Evolutionary conservation across 2,329 filamentous ascomycete species (phyloP), one percentile per base, ranked within the genome.

Genomic region (Aspergillus sp.): DNA sequence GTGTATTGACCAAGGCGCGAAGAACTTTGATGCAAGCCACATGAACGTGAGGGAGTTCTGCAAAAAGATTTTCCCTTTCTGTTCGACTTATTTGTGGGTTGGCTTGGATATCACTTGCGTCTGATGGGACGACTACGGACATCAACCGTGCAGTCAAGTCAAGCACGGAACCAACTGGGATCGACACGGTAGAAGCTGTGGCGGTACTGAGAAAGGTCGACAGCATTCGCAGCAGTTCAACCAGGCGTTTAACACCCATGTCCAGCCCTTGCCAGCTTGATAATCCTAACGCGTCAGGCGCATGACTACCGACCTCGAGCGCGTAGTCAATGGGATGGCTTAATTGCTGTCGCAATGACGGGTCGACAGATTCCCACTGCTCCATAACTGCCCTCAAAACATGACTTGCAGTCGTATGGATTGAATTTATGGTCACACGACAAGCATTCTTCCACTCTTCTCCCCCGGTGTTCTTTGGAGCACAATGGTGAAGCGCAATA

Each of bases 351-450:
- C 61, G 68, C 59, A 65, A 70, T 57, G 55, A 64, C n/a, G 73
- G 83, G 33, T 83, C 79, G 2, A 81, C 80, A 0, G 91, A 86
- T 65, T 93, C 86, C 89, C 91, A 95, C 41, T 90, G 88, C 71
- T 97, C 93, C 11, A 89, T 76, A 0, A 96, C 83, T 9, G 88
- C 86, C 49, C 93, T 86, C 68, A 96, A 90, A 0, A 96, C 81
- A 62, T 87, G 84, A 67, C 96, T 89, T 43, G 89, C 86, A 1
- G 90, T 89, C 23, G 77, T 74, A 67, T 97, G 92, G 15, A 87
- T 82, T 39, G 85, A 82, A 39, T 81, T 80, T 23, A 96, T 77
- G 11, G 88, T 80, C 7, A 79, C 77, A 47, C 83, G 82, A 46
- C 93, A 76, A 15, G 85, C 80, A 64, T 85, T 89, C 15, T 80